These are phyloP conservation scores for Globisporangium solare DNA, from an alignment of 352 stramenopile genomes.

Conservation along the genomic window DNA sequence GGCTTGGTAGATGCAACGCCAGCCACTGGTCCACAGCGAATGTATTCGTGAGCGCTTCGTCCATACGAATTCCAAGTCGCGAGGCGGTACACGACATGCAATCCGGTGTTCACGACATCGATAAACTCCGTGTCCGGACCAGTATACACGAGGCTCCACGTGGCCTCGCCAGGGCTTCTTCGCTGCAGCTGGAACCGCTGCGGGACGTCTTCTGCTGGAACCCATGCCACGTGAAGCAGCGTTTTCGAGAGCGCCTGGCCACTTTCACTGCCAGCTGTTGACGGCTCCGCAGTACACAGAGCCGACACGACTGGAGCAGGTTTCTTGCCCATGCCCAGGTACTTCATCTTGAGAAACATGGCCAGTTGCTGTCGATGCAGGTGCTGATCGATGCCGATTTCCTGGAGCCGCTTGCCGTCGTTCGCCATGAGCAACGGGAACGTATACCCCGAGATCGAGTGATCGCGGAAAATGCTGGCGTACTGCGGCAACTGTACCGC, in stretches of 20 bases:
- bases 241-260: slow-evolving; percentile 14
- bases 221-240: slow-evolving; percentile 56
- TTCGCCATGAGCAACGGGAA: slow-evolving; percentile 85
- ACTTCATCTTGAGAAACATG: slow-evolving; percentile 82
- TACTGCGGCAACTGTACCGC: slow-evolving; percentile 82
- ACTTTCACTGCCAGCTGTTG: neutral
- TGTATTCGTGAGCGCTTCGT: slow-evolving; percentile 49
- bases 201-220: slow-evolving; percentile 36
- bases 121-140: slow-evolving; percentile 70
- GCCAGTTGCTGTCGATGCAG: slow-evolving; percentile 77
- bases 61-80: slow-evolving; percentile 84
- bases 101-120: slow-evolving; percentile 45
- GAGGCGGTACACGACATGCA: slow-evolving; percentile 68
- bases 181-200: slow-evolving; percentile 71
- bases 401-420: slow-evolving; percentile 57
- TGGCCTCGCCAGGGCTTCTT: slow-evolving; percentile 47
- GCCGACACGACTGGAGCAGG: slow-evolving; percentile 37
- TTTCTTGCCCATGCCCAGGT: slow-evolving; percentile 72
- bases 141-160: slow-evolving; percentile 56
- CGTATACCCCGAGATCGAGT: slow-evolving; percentile 85
- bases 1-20: neutral
- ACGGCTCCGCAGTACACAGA: slow-evolving; percentile 26
- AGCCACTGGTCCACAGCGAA: slow-evolving; percentile 38
- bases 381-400: slow-evolving; percentile 66
- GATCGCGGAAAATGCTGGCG: slow-evolving; percentile 59